Conservation (phyloP, 441 rosid species). For the Codiaeum variegatum region DNA sequence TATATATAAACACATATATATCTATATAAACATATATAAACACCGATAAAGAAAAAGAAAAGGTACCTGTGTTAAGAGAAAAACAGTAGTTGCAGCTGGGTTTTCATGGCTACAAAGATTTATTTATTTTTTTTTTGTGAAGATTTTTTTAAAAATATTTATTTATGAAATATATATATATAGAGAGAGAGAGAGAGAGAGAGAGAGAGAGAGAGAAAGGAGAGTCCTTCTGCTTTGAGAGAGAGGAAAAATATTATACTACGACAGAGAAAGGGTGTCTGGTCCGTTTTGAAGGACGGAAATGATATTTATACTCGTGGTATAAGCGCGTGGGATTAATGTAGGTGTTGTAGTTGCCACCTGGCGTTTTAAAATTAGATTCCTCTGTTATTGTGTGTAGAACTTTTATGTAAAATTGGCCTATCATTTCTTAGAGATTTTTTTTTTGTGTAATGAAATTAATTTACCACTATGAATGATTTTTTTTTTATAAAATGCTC, state of each 20-base stretch:
- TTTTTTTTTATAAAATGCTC: too few species aligned
- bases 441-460: too few species aligned
- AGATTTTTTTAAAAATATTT: conserved; percentile 15
- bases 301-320: neutral
- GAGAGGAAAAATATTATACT: conserved; percentile 4
- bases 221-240: neutral
- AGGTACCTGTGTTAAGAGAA: conserved; percentile 26
- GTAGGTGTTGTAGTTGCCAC: too few species aligned
- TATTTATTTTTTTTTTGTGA: conserved; percentile 7
- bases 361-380: conserved; percentile 2
- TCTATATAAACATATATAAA: neutral
- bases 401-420: neutral
- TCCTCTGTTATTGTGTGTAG: neutral
- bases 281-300: conserved; percentile 15
- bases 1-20: neutral
- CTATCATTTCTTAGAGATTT: neutral
- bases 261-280: conserved; percentile 1
- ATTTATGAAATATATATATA: too few species aligned
- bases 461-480: neutral
- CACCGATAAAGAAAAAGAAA: conserved; percentile 3
- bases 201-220: neutral
- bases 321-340: neutral
- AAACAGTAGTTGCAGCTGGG: too few species aligned
- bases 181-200: neutral
- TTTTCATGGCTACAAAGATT: conserved; percentile 31